Evolutionary conservation across 139 green algal species (phyloP), one percentile per base, ranked within the genome.

Genomic region (Volvox reticuliferus): DNA sequence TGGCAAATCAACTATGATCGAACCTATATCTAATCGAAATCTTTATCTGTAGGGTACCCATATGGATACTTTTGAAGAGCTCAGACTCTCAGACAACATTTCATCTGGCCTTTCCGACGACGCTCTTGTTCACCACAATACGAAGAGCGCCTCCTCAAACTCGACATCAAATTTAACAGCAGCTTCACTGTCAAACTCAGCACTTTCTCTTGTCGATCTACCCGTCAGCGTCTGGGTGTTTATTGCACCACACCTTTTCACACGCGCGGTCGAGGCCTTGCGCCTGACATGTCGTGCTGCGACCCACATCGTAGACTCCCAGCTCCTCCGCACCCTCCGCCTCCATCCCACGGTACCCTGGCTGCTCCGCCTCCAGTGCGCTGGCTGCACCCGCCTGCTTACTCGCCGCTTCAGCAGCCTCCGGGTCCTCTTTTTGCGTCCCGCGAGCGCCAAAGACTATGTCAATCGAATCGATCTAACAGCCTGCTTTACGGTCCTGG

Each of bases 371-470:
- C 80, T 68, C 24, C 79, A 86, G 44, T 14, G 36, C 36, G 68
- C 36, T 36, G 37, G 44, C 37, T 36, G 37, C 79, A 35, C 79
- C 79, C 2, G 79, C 37, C 55, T 87, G 1, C 61, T 87, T n/a
- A 28, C 24, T 32, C 55, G 28, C 16, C 55, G 80, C 55, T 87
- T 87, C 50, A 9, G 16, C 55, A n/a, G 28, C n/a, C 55, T 87
- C 19, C 13, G 9, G 28, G 55, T 50, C n/a, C 80, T 87, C 1
- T 75, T 73, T 68, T 32, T 79, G 18, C 83, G 83, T 26, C 67
- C 83, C 22, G 83, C 65, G 14, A 79, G 35, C 67, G 63, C 83
- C 2, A 62, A 67, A 5, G 83, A 88, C 63, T 88, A 80, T 17
- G 35, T 79, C 6, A 35, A 33, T 0, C 65, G 63, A 36, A 67